Percentiles rank a stretch among this genome's conserved stretches.
phyloP scores from a whole-genome alignment of 176 grass and related monocot species.

The Stipa capillata region DNA sequence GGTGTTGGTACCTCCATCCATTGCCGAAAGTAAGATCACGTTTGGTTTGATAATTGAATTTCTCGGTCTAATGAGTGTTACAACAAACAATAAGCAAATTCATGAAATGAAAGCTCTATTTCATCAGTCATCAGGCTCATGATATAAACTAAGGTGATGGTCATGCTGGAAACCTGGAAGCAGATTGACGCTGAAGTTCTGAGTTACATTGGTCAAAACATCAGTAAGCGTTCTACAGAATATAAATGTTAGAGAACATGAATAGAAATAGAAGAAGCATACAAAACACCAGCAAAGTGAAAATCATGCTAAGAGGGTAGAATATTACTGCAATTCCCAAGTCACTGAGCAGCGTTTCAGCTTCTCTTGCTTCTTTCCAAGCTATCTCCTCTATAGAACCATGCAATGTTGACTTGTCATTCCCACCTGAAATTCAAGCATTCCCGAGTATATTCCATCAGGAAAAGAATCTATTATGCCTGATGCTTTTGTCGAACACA shows the following conservation, averaged over 20 bases:
- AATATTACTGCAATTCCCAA: conserved; percentile 81
- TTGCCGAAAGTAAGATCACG: no score
- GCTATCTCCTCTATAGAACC: conserved; percentile 97
- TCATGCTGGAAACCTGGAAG: background rate
- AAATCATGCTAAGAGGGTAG: conserved; percentile 14
- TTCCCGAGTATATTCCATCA: background rate
- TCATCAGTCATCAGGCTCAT: conserved; percentile 1
- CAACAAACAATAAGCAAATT: background rate
- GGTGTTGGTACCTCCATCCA: background rate
- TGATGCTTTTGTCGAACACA: background rate
- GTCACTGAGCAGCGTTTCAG: conserved; percentile 59
- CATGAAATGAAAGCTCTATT: background rate
- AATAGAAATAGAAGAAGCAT: conserved; percentile 5
- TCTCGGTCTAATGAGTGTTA: background rate
- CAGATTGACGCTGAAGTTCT: background rate
- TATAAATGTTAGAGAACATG: background rate
- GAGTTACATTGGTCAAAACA: background rate
- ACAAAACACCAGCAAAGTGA: background rate
- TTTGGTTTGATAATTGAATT: background rate
- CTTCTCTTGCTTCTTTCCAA: conserved; percentile 67
- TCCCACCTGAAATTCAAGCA: conserved; percentile 43
- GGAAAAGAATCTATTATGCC: background rate
- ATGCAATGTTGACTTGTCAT: conserved; percentile 45
- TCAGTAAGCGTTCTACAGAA: no score
- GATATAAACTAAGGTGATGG: no score